These are phyloP conservation scores for Nicotiana rustica DNA, from an alignment of 305 asterid genomes.

Conservation along the genomic window DNA sequence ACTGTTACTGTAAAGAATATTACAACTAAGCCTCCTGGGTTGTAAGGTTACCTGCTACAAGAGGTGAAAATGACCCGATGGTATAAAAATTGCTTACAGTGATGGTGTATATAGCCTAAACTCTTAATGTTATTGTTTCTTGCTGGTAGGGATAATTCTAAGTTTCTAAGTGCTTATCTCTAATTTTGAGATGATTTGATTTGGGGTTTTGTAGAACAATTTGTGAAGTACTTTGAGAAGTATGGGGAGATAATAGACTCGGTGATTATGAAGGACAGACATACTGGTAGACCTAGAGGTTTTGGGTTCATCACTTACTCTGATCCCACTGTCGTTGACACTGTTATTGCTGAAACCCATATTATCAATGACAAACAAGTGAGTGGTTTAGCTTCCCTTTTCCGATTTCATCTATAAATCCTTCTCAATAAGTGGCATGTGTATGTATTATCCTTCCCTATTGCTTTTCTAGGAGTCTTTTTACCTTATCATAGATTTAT, in stretches of 20 bases:
- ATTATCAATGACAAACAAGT: constrained; percentile 90
- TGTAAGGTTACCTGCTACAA: no score
- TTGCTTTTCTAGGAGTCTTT: no score
- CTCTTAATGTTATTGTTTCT: neutral
- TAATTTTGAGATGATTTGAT: neutral
- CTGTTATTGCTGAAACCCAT: constrained; percentile 86
- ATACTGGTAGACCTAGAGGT: constrained; percentile 90
- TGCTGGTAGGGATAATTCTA: neutral
- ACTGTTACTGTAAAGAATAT: no score
- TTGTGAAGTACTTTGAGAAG: constrained; percentile 90
- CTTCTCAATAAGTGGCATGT: no score
- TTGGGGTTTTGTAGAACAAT: constrained; percentile 55
- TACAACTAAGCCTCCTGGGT: no score
- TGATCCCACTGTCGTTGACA: constrained; percentile 83
- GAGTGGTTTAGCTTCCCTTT: constrained; percentile 24
- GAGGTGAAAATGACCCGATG: no score
- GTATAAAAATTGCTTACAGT: no score
- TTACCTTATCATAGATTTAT: no score
- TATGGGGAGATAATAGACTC: constrained; percentile 96
- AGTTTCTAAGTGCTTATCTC: neutral
- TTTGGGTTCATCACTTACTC: constrained; percentile 93
- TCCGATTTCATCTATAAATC: no score
- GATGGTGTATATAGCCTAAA: no score
- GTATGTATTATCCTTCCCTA: no score
- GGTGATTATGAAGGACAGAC: constrained; percentile 90